Evolutionary conservation across 2,329 filamentous ascomycete species (phyloP).

Genomic region (Alternaria infectoria): DNA sequence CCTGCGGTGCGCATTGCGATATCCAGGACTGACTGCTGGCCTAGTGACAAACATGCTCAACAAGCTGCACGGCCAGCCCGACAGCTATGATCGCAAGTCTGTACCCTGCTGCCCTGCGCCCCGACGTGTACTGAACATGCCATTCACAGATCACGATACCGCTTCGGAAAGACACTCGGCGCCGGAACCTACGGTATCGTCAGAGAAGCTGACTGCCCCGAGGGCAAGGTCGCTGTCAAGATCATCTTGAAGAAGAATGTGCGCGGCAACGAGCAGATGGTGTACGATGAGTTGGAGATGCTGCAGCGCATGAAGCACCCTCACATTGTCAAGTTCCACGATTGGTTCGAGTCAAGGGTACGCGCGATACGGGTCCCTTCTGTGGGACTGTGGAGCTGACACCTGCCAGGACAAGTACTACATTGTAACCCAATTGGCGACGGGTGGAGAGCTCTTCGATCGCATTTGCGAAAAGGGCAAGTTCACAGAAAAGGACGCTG

Average conservation of each 20-base stretch:
- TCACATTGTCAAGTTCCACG: conserved; percentile 95
- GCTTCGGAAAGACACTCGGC: conserved; percentile 90
- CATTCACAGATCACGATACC: conserved; percentile 75
- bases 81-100: conserved; percentile 98
- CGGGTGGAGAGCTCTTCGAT: conserved; percentile 95
- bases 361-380: conserved; percentile 32
- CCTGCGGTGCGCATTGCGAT: background rate
- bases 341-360: conserved; percentile 99
- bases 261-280: conserved; percentile 97
- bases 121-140: conserved; percentile 36
- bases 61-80: conserved; percentile 93
- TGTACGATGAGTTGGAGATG: conserved; percentile 95
- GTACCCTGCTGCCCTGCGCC: conserved; percentile 36
- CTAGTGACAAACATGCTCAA: conserved; percentile 89
- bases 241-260: conserved; percentile 99
- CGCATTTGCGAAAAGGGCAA: conserved; percentile 97
- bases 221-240: conserved; percentile 92
- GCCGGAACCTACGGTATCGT: conserved; percentile 99
- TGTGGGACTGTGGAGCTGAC: conserved; percentile 21
- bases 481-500: conserved; percentile 98
- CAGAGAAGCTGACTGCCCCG: conserved; percentile 84
- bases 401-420: conserved; percentile 91
- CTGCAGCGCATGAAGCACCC: conserved; percentile 89
- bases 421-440: conserved; percentile 95
- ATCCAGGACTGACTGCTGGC: conserved; percentile 20